Percentiles rank a stretch among this genome's conserved stretches.
Evolutionary conservation across 2,329 filamentous ascomycete species (phyloP).

Genomic region (Volutella citrinella): DNA sequence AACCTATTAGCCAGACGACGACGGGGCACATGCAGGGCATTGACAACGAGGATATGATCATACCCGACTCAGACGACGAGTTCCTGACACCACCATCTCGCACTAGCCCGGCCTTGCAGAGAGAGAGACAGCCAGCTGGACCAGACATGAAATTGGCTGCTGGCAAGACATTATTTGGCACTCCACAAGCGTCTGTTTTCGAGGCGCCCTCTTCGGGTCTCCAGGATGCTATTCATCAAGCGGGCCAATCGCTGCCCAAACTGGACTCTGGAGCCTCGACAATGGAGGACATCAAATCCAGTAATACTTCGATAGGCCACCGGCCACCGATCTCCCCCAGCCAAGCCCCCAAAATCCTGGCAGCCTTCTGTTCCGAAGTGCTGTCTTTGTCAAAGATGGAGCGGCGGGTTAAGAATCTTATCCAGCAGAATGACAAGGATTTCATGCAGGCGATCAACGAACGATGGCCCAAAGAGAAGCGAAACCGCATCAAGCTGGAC

Average conservation of each 20-base stretch:
- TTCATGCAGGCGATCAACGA: constrained; percentile 47
- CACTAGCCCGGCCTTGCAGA: constrained; percentile 18
- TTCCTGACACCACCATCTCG: constrained; percentile 37
- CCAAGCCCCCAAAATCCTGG: constrained; percentile 27
- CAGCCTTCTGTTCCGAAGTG: constrained; percentile 28
- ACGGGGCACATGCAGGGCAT: too few relatives aligned
- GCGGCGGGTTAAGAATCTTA: constrained; percentile 36
- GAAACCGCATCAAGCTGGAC: constrained; percentile 46
- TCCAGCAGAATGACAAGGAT: constrained; percentile 46
- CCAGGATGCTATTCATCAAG: too few relatives aligned
- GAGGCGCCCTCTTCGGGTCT: too few relatives aligned
- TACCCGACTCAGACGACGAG: constrained; percentile 58
- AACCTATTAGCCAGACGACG: too few relatives aligned
- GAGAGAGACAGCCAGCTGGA: too few relatives aligned
- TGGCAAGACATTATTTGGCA: too few relatives aligned
- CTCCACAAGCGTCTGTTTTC: too few relatives aligned
- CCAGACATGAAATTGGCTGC: constrained; percentile 1
- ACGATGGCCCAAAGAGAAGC: constrained; percentile 42
- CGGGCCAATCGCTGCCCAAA: too few relatives aligned
- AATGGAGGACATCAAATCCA: too few relatives aligned
- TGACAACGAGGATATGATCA: constrained; percentile 35
- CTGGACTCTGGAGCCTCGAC: too few relatives aligned
- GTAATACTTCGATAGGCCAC: too few relatives aligned
- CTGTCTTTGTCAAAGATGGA: constrained; percentile 33
- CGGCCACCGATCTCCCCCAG: too few relatives aligned